A percentile compares a stretch with the other conserved stretches of the same genome.
Evolutionary conservation across 805 yeast genomes (phyloP).

Genomic region (Pichia manshurica): DNA sequence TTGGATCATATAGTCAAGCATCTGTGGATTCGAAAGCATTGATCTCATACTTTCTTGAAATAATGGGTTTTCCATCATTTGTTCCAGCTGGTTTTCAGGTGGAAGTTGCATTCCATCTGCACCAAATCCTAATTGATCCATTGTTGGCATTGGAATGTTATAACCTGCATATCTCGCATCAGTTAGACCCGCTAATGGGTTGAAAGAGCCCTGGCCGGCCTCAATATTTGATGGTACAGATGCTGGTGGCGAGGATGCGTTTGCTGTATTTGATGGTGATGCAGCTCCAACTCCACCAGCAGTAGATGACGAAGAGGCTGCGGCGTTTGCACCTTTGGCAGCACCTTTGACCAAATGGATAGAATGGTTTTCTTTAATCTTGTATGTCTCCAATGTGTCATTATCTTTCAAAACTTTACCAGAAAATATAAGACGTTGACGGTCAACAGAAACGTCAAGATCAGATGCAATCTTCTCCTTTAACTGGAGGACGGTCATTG

Average conservation of each 20-base stretch:
- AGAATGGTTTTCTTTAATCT: slow-evolving; percentile 80
- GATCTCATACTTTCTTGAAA: slow-evolving; percentile 78
- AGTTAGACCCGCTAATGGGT: slow-evolving; percentile 87
- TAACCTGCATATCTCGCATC: slow-evolving; percentile 96
- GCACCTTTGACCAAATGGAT: slow-evolving; percentile 87
- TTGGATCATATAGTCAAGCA: slow-evolving; percentile 75
- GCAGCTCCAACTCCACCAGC: too few relatives aligned
- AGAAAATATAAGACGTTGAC: slow-evolving; percentile 86
- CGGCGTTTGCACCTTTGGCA: slow-evolving; percentile 25
- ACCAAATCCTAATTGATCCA: slow-evolving; percentile 59
- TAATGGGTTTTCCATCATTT: slow-evolving; percentile 75
- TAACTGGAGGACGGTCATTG: slow-evolving; percentile 58
- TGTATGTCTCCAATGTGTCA: slow-evolving; percentile 69
- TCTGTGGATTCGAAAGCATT: slow-evolving; percentile 80
- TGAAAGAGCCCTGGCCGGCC: slow-evolving; percentile 83
- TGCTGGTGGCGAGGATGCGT: slow-evolving; percentile 21
- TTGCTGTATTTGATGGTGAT: slow-evolving; percentile 7
- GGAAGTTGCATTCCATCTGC: slow-evolving; percentile 88
- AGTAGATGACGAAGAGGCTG: slow-evolving; percentile 12
- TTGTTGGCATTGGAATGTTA: slow-evolving; percentile 72
- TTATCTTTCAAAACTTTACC: slow-evolving; percentile 89
- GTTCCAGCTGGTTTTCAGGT: slow-evolving; percentile 65
- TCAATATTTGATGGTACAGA: slow-evolving; percentile 71
- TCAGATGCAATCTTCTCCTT: slow-evolving; percentile 58
- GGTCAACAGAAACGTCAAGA: slow-evolving; percentile 63